Evolutionary conservation across 805 yeast species (phyloP).

Genomic region (Pachysolen tannophilus): DNA sequence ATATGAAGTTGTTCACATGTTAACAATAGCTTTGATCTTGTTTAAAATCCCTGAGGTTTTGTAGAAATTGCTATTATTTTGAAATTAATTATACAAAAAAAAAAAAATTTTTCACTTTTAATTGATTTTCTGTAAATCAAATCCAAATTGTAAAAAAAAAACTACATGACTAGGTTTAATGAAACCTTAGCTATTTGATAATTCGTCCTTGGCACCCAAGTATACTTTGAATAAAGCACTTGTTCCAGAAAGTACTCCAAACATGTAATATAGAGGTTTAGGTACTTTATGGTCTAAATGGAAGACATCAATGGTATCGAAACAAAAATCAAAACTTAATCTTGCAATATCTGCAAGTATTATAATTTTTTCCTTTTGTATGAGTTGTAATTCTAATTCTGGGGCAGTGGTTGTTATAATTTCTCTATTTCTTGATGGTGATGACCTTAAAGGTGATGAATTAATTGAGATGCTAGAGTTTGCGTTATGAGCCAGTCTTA

Average conservation of each 20-base stretch:
- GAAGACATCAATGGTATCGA: conserved; percentile 40
- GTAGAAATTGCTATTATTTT: too few species aligned
- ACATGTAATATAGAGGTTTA: conserved; percentile 19
- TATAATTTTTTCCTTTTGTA: conserved; percentile 27
- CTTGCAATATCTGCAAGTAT: conserved; percentile 33
- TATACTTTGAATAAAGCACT: conserved; percentile 24
- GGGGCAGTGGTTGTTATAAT: conserved; percentile 11
- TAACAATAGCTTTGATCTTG: too few species aligned
- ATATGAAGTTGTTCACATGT: too few species aligned
- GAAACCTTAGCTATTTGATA: too few species aligned
- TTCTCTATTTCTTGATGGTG: conserved; percentile 10
- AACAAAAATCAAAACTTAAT: conserved; percentile 36
- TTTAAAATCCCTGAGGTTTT: too few species aligned
- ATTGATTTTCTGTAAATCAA: too few species aligned
- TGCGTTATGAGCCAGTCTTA: conserved; percentile 14
- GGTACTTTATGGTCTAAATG: conserved; percentile 21
- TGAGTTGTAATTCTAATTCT: conserved; percentile 12
- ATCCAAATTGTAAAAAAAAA: too few species aligned
- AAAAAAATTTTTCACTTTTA: too few species aligned
- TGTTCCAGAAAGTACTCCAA: conserved; percentile 25
- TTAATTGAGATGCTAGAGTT: conserved; percentile 12
- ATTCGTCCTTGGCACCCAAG: conserved; percentile 11
- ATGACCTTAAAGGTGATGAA: conserved; percentile 13
- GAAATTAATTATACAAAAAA: too few species aligned
- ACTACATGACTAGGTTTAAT: too few species aligned